Evolutionary conservation across 768 basidiomycete genomes (phyloP), one percentile per base, ranked within the genome.

Genomic region (Flagelloscypha sp.): DNA sequence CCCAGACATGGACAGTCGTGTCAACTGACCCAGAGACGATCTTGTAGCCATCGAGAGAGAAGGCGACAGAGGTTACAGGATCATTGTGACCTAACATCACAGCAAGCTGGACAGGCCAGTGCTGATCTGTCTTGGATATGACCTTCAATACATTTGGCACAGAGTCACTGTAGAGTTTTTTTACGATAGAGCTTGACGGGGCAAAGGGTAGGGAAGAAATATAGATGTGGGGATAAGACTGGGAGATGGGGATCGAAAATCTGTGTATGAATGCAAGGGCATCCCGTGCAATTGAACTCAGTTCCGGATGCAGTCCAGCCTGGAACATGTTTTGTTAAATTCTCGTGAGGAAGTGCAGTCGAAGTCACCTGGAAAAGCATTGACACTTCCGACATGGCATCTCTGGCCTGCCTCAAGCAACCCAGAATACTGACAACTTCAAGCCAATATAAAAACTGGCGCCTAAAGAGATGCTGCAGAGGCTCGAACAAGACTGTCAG

Each of bases 1-100:
- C 24, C 39, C 39, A 40, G 3, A 40, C 13, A n/a, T 27, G 22
- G 8, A 40, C 20, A 11, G 39, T 40, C 15, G 15, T 13, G 24
- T 40, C 39, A 10, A 16, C 7, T 7, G 39, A 38, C 6, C 39
- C 39, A 9, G 39, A 40, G 8, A 23, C 27, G n/a, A 40, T 27
- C 7, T 16, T 10, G 6, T 25, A 13, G 15, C 24, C 24, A 27
- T 27, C 25, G 9, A 13, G 25, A 9, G 25, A 27, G 15, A 27
- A 27, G 15, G 9, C 13, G 9, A 27, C 25, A 27, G 25, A 27
- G 9, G 15, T 9, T 9, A 27, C 25, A 9, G 9, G 15, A 27
- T 27, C 13, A 13, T 9, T 27, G 25, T 27, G 25, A 27, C 25
- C 25, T 9, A 9, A 13, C 9, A 27, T 9, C 9, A 27, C 13